Evolutionary conservation across 2,329 filamentous ascomycete genomes (phyloP).

Genomic region (Chaetomiaceae sp.): DNA sequence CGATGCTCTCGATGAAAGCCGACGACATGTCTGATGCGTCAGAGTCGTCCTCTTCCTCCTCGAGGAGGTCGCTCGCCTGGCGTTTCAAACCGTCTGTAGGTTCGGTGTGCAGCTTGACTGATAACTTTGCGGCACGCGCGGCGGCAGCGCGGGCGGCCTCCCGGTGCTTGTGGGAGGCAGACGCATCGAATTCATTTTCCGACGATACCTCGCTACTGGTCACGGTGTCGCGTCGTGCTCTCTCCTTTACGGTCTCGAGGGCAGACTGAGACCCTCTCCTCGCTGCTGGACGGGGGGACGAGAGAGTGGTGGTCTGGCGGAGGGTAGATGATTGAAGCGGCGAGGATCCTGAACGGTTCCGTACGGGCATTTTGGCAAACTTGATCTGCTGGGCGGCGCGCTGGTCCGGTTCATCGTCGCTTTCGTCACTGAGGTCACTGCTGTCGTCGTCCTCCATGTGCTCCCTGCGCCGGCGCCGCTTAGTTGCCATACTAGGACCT

Average conservation of each 20-base stretch:
- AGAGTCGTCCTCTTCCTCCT: slow-evolving; percentile 56
- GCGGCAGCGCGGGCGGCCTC: slow-evolving; percentile 58
- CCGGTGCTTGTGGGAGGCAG: slow-evolving; percentile 59
- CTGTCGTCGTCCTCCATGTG: slow-evolving; percentile 82
- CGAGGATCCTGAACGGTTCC: slow-evolving; percentile 81
- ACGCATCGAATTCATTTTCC: slow-evolving; percentile 71
- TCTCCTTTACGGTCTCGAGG: slow-evolving; percentile 64
- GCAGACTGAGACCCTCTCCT: slow-evolving; percentile 68
- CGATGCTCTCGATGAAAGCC: slow-evolving; percentile 62
- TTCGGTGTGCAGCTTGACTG: slow-evolving; percentile 52
- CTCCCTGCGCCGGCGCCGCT: slow-evolving; percentile 63
- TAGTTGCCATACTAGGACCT: slow-evolving; percentile 62
- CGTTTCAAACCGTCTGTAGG: slow-evolving; percentile 40
- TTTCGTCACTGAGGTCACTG: slow-evolving; percentile 79
- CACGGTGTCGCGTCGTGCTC: slow-evolving; percentile 68
- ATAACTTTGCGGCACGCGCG: slow-evolving; percentile 48
- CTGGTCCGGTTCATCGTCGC: slow-evolving; percentile 70
- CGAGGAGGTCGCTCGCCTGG: slow-evolving; percentile 48
- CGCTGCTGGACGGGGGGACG: slow-evolving; percentile 45
- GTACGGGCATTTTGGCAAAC: slow-evolving; percentile 91
- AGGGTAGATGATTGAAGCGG: slow-evolving; percentile 67
- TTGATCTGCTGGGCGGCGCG: slow-evolving; percentile 84
- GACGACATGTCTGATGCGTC: slow-evolving; percentile 60
- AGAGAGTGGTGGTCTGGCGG: slow-evolving; percentile 48
- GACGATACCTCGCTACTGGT: slow-evolving; percentile 81